These are phyloP conservation scores for Populus tremula DNA, from an alignment of 345 rosid genomes.

Conservation along the genomic window DNA sequence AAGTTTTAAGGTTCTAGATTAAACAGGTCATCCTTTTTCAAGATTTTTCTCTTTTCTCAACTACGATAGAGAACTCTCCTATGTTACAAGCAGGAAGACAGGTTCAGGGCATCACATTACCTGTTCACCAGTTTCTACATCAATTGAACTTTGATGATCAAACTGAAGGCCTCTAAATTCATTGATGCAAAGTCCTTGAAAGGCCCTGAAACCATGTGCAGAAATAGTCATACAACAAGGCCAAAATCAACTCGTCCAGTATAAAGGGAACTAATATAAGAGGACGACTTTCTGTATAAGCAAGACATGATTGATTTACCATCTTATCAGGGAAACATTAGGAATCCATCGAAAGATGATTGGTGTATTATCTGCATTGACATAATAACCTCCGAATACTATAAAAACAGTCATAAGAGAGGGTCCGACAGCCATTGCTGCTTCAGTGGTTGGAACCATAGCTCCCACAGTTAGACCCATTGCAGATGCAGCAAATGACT, in stretches of 20 bases:
- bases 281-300: background rate
- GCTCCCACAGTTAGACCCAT: constrained; percentile 99
- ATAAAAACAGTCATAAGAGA: constrained; percentile 97
- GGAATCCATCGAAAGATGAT: constrained; percentile 94
- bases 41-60: background rate
- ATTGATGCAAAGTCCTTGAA: constrained; percentile 93
- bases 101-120: constrained; percentile 34
- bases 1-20: background rate
- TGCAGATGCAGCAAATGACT: constrained; percentile 98
- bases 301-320: constrained; percentile 37
- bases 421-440: constrained; percentile 98
- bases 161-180: constrained; percentile 84
- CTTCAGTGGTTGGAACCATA: constrained; percentile 94
- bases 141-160: constrained; percentile 72
- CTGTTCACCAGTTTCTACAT: constrained; percentile 94
- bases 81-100: background rate
- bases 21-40: background rate
- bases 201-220: constrained; percentile 65
- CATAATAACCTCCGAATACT: constrained; percentile 91
- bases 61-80: background rate
- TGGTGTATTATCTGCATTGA: constrained; percentile 87
- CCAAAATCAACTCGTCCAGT: background rate
- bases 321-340: constrained; percentile 77
- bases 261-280: background rate
- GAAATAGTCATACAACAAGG: constrained; percentile 8